Conservation (phyloP, 1,284 basidiomycete species). For the Austroboletus niveus region DNA sequence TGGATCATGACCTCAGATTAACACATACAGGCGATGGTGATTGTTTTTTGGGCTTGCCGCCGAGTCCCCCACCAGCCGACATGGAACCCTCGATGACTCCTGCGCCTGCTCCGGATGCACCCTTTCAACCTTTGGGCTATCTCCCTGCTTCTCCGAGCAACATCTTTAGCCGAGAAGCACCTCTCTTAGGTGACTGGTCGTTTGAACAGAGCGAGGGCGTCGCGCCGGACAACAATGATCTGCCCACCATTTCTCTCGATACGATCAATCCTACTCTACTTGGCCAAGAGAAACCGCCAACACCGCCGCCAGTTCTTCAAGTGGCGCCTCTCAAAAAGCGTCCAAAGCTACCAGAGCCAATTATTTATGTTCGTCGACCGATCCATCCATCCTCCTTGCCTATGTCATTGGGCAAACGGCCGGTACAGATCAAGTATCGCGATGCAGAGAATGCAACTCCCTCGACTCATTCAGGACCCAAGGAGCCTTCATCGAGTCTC, state of each 20-base stretch:
- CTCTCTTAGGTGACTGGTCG: conserved; percentile 10
- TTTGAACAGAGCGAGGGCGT: conserved; percentile 6
- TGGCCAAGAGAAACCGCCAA: conserved; percentile 10
- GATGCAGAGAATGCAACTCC: conserved; percentile 5
- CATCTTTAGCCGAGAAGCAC: conserved; percentile 1
- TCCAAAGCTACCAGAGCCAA: conserved; percentile 22
- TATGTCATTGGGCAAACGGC: conserved; percentile 21
- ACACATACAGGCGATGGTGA: conserved; percentile 5
- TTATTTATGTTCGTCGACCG: conserved; percentile 32
- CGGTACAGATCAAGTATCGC: conserved; percentile 33
- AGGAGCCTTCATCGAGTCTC: background rate
- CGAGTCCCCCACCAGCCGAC: conserved; percentile 20
- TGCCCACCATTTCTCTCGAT: background rate
- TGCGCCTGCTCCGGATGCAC: background rate
- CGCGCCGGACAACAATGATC: background rate
- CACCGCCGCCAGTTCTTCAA: background rate
- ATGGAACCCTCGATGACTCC: background rate
- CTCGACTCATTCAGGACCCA: background rate
- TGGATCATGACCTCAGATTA: conserved; percentile 7
- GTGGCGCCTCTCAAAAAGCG: conserved; percentile 4
- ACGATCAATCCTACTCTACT: conserved; percentile 34
- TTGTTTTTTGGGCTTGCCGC: conserved; percentile 29
- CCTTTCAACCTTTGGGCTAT: conserved; percentile 2
- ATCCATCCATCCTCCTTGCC: conserved; percentile 21
- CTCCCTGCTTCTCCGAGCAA: conserved; percentile 4